Conservation (phyloP, 2,329 filamentous ascomycete genomes). For the Aspergillus cejpii region DNA sequence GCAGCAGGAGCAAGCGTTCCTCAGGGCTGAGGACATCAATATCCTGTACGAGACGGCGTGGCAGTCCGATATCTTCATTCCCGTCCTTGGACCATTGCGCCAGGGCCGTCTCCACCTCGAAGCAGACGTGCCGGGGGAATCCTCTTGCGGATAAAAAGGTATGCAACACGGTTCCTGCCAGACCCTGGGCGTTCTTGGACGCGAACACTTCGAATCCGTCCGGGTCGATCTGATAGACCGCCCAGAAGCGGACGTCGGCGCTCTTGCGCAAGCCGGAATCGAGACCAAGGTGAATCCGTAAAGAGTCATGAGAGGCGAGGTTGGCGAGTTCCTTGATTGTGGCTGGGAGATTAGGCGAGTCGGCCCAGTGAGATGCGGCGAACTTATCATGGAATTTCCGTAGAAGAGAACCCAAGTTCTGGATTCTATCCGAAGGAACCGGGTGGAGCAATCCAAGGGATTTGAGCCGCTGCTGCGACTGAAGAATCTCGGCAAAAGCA, state of each 20-base stretch:
- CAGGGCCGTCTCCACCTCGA: constrained; percentile 36
- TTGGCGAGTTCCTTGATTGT: constrained; percentile 29
- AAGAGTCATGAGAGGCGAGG: constrained; percentile 21
- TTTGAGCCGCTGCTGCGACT: constrained; percentile 41
- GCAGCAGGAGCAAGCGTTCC: constrained; percentile 37
- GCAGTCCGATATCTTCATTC: constrained; percentile 25
- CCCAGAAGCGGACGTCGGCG: constrained; percentile 37
- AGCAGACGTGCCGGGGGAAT: constrained; percentile 35
- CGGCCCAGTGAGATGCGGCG: constrained; percentile 15
- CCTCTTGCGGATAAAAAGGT: constrained; percentile 42
- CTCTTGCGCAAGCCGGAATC: constrained; percentile 39
- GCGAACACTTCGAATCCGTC: constrained; percentile 38
- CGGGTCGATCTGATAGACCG: constrained; percentile 33
- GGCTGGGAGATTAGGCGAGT: constrained; percentile 18
- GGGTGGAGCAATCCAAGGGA: constrained; percentile 39
- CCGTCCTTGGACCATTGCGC: constrained; percentile 32
- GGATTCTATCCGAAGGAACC: constrained; percentile 30
- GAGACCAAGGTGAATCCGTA: constrained; percentile 33
- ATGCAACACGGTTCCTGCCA: constrained; percentile 41
- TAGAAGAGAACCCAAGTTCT: constrained; percentile 30
- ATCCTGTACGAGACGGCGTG: constrained; percentile 39
- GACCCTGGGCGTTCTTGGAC: constrained; percentile 41
- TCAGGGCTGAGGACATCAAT: constrained; percentile 40
- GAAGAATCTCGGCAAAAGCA: constrained; percentile 42
- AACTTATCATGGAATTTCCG: constrained; percentile 27